Evolutionary conservation across 441 rosid species (phyloP).

Genomic region (Aquilaria agallochum): DNA sequence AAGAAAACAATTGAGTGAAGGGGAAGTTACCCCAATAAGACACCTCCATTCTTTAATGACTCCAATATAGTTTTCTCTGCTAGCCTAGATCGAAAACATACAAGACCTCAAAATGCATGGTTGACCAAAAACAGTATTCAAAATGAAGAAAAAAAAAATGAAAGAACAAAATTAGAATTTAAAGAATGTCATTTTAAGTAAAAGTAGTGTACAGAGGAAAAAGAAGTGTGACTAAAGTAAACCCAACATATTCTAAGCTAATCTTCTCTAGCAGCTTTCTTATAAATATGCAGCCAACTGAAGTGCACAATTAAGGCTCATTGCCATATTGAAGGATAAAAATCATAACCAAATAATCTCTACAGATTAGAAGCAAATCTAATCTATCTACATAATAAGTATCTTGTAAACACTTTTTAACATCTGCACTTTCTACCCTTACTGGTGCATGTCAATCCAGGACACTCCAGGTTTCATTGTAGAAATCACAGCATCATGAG

Average conservation of each 20-base stretch:
- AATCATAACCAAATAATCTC: too few species aligned
- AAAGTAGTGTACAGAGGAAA: too few species aligned
- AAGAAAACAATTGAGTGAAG: slow-evolving; percentile 4
- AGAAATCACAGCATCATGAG: slow-evolving; percentile 83
- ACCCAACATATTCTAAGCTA: too few species aligned
- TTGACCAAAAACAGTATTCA: too few species aligned
- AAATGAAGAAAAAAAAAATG: neutral
- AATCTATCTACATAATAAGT: too few species aligned
- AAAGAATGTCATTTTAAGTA: neutral
- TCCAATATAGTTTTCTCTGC: slow-evolving; percentile 81
- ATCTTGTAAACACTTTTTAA: too few species aligned
- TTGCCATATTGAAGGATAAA: too few species aligned
- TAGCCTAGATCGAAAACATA: slow-evolving; percentile 37
- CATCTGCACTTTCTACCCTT: slow-evolving; percentile 24
- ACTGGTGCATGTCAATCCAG: slow-evolving; percentile 99
- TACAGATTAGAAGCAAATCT: too few species aligned
- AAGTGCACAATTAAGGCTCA: too few species aligned
- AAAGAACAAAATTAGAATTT: slow-evolving; percentile 4
- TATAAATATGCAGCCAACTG: too few species aligned
- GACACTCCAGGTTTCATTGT: slow-evolving; percentile 85
- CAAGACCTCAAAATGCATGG: neutral
- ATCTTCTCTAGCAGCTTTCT: too few species aligned
- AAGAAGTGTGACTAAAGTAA: too few species aligned
- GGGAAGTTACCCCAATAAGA: slow-evolving; percentile 62
- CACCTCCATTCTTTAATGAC: slow-evolving; percentile 62